Evolutionary conservation across 306 rosid species (phyloP).

Genomic region (Corylus americana): DNA sequence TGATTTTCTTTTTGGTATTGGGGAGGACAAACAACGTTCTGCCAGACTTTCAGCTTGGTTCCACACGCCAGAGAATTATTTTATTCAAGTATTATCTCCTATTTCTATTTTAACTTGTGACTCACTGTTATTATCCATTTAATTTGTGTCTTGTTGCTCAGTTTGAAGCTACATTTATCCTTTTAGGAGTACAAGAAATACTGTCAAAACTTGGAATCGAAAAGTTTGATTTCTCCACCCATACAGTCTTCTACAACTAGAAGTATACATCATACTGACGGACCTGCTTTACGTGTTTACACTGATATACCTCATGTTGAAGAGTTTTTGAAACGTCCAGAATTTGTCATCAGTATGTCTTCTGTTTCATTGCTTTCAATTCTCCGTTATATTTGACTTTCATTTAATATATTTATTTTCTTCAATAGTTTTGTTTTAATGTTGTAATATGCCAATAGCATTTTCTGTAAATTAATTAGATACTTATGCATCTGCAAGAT

Average conservation of each 20-base stretch:
- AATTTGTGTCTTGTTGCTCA: slow-evolving; percentile 14
- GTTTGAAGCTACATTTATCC: slow-evolving; percentile 25
- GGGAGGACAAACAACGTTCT: slow-evolving; percentile 91
- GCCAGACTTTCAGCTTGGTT: slow-evolving; percentile 96
- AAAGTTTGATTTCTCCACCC: slow-evolving; percentile 26
- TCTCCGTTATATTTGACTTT: slow-evolving; percentile 16
- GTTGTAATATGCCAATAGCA: not conserved
- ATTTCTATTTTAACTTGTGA: slow-evolving; percentile 23
- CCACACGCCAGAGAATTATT: slow-evolving; percentile 78
- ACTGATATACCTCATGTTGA: slow-evolving; percentile 87
- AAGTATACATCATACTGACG: slow-evolving; percentile 35
- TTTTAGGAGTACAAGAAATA: slow-evolving; percentile 74
- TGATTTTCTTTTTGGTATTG: slow-evolving; percentile 83
- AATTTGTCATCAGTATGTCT: slow-evolving; percentile 72
- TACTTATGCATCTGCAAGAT: not conserved
- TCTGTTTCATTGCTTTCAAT: slow-evolving; percentile 9
- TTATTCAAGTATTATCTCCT: slow-evolving; percentile 57
- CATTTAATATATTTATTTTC: slow-evolving; percentile 7
- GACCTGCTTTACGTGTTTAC: slow-evolving; percentile 59
- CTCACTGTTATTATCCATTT: slow-evolving; percentile 15
- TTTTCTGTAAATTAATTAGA: not conserved
- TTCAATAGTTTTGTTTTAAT: not conserved
- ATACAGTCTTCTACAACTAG: slow-evolving; percentile 33
- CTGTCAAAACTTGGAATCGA: slow-evolving; percentile 43
- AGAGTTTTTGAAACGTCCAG: slow-evolving; percentile 74